Percentiles rank a stretch among this genome's conserved stretches.
Conservation (phyloP, 352 stramenopile species). For the Thalassiosira mediterranea region DNA sequence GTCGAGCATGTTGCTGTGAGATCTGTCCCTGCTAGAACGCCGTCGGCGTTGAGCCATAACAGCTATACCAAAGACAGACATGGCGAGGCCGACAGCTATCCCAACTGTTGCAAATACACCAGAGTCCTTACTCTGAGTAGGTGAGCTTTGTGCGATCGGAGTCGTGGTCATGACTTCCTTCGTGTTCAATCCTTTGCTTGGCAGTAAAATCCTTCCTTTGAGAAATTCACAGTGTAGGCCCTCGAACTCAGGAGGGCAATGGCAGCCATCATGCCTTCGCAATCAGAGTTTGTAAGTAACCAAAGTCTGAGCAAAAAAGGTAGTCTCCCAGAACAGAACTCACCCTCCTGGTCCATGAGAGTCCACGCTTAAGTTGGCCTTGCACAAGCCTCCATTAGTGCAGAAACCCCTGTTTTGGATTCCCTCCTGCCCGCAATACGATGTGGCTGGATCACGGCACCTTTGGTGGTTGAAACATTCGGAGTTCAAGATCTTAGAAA, state of each 20-base stretch:
- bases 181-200: too few relatives aligned
- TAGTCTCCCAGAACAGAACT: neutral
- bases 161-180: too few relatives aligned
- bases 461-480: too few relatives aligned
- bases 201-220: too few relatives aligned
- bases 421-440: conserved; percentile 34
- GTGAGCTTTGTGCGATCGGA: too few relatives aligned
- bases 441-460: conserved; percentile 37
- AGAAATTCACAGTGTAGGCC: conserved; percentile 45
- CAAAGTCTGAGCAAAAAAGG: neutral
- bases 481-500: too few relatives aligned
- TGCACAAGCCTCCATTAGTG: conserved; percentile 43
- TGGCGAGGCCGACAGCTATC: too few relatives aligned
- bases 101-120: too few relatives aligned
- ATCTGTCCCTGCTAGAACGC: neutral
- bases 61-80: too few relatives aligned
- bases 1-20: neutral
- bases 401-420: conserved; percentile 40
- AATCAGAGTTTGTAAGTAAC: neutral
- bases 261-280: conserved; percentile 35
- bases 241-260: conserved; percentile 43
- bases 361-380: conserved; percentile 17
- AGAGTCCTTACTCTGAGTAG: too few relatives aligned
- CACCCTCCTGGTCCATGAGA: neutral
- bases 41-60: neutral